These are phyloP conservation scores for Garcia nutans DNA, from an alignment of 345 rosid genomes.

Conservation along the genomic window DNA sequence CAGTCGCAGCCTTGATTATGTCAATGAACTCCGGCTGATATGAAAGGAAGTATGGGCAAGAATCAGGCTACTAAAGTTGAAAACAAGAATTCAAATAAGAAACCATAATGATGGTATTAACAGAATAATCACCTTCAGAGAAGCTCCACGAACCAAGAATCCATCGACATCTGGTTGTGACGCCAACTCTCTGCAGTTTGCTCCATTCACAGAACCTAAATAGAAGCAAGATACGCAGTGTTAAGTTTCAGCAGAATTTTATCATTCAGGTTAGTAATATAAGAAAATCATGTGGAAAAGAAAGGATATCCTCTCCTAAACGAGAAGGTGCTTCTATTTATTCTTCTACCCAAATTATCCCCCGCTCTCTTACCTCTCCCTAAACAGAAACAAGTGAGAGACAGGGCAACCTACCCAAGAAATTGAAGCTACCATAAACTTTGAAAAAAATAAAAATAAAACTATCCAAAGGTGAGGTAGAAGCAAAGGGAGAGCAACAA, in stretches of 20 bases:
- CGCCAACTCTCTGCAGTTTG: slow-evolving; percentile 63
- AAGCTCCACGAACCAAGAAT: slow-evolving; percentile 83
- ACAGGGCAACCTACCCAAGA: too few species aligned
- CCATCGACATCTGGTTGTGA: slow-evolving; percentile 66
- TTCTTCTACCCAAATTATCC: not conserved
- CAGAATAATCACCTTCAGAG: slow-evolving; percentile 48
- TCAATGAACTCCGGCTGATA: slow-evolving; percentile 61
- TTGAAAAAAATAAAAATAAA: too few species aligned
- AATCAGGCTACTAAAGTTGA: not conserved
- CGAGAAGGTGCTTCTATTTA: not conserved
- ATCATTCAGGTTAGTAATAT: not conserved
- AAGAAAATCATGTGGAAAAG: not conserved
- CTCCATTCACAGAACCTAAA: slow-evolving; percentile 66
- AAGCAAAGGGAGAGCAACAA: not conserved
- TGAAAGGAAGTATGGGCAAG: not conserved
- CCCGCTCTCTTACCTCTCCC: not conserved
- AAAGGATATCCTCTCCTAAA: not conserved
- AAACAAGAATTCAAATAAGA: not conserved
- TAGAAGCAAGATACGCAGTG: not conserved
- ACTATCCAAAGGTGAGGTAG: too few species aligned
- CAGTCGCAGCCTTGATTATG: slow-evolving; percentile 58
- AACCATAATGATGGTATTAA: not conserved
- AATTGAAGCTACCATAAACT: too few species aligned
- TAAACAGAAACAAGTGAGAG: not conserved
- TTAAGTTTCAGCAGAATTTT: not conserved